Percentiles rank a stretch among this genome's conserved stretches.
Evolutionary conservation across 2,329 filamentous ascomycete genomes (phyloP).

Genomic region (Stagonosporopsis rhizophila): DNA sequence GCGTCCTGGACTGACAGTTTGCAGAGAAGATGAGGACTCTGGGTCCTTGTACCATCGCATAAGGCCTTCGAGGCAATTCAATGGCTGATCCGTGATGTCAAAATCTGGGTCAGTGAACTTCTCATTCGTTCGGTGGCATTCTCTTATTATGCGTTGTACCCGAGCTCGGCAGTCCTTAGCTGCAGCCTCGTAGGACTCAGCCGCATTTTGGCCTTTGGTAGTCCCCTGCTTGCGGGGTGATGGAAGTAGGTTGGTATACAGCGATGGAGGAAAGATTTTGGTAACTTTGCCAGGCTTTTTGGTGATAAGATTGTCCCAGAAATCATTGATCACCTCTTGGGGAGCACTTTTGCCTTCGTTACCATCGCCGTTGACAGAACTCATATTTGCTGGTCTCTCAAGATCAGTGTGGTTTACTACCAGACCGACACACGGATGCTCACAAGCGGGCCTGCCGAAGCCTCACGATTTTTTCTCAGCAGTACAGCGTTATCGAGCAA

Average conservation of each 20-base stretch:
- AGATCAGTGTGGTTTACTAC: not conserved
- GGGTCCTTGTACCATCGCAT: slow-evolving; percentile 51
- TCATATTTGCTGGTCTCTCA: slow-evolving; percentile 19
- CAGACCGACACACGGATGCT: not conserved
- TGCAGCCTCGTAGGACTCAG: slow-evolving; percentile 75
- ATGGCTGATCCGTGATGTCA: slow-evolving; percentile 76
- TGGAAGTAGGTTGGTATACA: slow-evolving; percentile 60
- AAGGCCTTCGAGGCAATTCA: slow-evolving; percentile 41
- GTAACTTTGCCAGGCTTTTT: slow-evolving; percentile 76
- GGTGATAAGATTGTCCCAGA: slow-evolving; percentile 72
- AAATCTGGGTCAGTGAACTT: slow-evolving; percentile 86
- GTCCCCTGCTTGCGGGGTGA: slow-evolving; percentile 53
- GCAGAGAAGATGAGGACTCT: slow-evolving; percentile 58
- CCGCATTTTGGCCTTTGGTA: slow-evolving; percentile 65
- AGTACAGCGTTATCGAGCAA: not conserved
- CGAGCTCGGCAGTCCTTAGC: slow-evolving; percentile 69
- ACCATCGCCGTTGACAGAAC: slow-evolving; percentile 24
- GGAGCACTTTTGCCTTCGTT: slow-evolving; percentile 47
- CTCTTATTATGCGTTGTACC: slow-evolving; percentile 62
- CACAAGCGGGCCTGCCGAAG: not conserved
- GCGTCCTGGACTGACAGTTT: slow-evolving; percentile 19
- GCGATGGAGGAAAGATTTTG: slow-evolving; percentile 71
- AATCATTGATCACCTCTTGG: slow-evolving; percentile 72
- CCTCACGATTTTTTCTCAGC: not conserved
- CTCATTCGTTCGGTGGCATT: slow-evolving; percentile 78